These are phyloP conservation scores for Scedosporium aurantiacum DNA, from an alignment of 2,329 filamentous ascomycete species.

Conservation along the genomic window DNA sequence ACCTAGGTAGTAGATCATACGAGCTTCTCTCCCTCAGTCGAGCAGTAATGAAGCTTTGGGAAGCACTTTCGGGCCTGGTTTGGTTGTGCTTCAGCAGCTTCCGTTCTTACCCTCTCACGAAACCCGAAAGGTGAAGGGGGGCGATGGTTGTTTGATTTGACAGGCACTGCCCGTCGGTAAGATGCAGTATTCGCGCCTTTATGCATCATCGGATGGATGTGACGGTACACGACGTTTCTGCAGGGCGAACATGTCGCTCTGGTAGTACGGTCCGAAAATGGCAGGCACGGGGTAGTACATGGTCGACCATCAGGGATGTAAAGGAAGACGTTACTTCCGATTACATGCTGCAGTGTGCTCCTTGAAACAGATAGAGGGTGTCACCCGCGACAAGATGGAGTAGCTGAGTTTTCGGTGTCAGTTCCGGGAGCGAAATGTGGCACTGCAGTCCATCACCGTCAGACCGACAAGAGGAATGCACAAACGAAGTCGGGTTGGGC, in stretches of 20 bases:
- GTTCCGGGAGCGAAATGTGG: background rate
- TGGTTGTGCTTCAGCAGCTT: background rate
- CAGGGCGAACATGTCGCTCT: background rate
- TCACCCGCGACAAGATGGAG: background rate
- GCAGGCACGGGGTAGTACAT: background rate
- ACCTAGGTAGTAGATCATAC: background rate
- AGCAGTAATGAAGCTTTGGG: too few relatives aligned
- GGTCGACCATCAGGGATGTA: background rate
- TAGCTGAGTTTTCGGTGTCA: background rate
- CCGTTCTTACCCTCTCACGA: background rate
- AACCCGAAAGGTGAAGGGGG: background rate
- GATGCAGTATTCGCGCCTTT: background rate
- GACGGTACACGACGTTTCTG: background rate
- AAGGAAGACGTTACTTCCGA: slow-evolving; percentile 4
- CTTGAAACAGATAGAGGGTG: background rate
- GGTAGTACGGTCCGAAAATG: background rate
- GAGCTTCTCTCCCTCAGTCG: background rate
- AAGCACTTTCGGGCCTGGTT: background rate
- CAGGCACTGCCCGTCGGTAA: background rate
- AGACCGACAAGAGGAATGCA: background rate
- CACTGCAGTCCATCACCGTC: background rate
- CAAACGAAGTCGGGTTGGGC: too few relatives aligned
- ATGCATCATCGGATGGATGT: background rate
- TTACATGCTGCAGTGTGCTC: background rate
- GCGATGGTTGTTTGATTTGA: background rate